phyloP scores from a whole-genome alignment of 768 basidiomycete genomes.

The Omphalotus guepiniiformis region DNA sequence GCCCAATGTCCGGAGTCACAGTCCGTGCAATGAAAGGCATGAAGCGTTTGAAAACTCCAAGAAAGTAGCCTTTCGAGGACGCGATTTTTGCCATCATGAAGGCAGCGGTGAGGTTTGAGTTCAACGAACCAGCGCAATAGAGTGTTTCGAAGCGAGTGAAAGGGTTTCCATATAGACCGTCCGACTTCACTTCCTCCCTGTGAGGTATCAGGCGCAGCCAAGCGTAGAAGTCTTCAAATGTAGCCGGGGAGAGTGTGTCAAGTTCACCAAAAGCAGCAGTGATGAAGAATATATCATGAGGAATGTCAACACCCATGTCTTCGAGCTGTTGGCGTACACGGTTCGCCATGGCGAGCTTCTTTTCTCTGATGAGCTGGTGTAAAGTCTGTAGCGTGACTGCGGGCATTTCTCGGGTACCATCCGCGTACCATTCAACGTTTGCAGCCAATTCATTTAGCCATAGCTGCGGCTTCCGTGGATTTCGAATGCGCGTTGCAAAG shows the following conservation, averaged over 20 bases:
- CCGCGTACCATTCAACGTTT: too few species aligned
- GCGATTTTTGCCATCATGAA: conserved; percentile 4
- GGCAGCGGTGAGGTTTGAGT: background rate
- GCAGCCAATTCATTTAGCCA: too few species aligned
- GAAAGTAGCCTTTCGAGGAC: conserved; percentile 3
- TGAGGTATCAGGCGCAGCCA: conserved; percentile 1
- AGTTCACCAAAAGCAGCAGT: conserved; percentile 6
- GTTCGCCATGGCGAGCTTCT: background rate
- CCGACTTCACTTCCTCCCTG: background rate
- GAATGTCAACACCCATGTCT: conserved; percentile 2
- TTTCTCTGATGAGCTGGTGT: background rate
- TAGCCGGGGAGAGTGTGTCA: conserved; percentile 3
- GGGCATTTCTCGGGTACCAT: too few species aligned
- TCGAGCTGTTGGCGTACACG: conserved; percentile 2
- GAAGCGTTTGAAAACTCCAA: background rate
- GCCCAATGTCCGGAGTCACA: background rate
- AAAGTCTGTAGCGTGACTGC: conserved; percentile 1
- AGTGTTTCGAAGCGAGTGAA: background rate
- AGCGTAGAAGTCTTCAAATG: background rate
- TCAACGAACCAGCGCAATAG: conserved; percentile 1
- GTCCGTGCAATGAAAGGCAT: background rate
- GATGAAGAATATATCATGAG: conserved; percentile 3
- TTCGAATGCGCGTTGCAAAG: too few species aligned
- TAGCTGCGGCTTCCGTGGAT: too few species aligned
- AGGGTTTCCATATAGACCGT: background rate